Conservation (phyloP, 169 alveolate species). For the Babesia ovata region DNA sequence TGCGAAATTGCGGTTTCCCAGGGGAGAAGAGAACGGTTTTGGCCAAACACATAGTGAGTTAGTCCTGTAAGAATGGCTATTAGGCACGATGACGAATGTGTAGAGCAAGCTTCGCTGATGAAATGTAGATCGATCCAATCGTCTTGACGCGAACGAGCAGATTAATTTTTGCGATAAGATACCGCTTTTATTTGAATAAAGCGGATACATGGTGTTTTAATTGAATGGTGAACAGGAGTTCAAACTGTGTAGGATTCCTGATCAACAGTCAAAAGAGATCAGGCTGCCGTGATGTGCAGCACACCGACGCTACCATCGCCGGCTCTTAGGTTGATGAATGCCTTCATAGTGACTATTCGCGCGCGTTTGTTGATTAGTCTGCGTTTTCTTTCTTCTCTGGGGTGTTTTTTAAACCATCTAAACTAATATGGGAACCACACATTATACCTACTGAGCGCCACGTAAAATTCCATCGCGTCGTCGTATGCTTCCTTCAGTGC, state of each 20-base stretch:
- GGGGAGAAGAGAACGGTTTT: not conserved
- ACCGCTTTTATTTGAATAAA: not conserved
- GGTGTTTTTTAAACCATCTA: slow-evolving; percentile 37
- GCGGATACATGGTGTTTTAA: not conserved
- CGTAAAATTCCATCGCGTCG: slow-evolving; percentile 58
- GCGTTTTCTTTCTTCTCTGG: not conserved
- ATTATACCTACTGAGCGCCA: slow-evolving; percentile 41
- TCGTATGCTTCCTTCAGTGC: slow-evolving; percentile 52
- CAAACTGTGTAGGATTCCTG: no score
- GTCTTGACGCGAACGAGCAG: not conserved
- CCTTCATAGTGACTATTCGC: no score
- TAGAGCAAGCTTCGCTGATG: not conserved
- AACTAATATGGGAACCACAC: not conserved
- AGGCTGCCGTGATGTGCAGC: no score
- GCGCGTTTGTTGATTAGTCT: not conserved
- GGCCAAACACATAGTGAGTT: no score
- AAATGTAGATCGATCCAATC: not conserved
- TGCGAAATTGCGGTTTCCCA: no score
- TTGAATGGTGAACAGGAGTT: no score
- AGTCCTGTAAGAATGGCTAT: not conserved
- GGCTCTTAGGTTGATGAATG: no score
- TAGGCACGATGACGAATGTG: not conserved
- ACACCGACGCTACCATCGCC: no score
- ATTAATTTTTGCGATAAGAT: slow-evolving; percentile 5
- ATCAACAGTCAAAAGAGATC: no score